Evolutionary conservation across 176 grass and related monocot species (phyloP).

Genomic region (Aegilops umbellulata): DNA sequence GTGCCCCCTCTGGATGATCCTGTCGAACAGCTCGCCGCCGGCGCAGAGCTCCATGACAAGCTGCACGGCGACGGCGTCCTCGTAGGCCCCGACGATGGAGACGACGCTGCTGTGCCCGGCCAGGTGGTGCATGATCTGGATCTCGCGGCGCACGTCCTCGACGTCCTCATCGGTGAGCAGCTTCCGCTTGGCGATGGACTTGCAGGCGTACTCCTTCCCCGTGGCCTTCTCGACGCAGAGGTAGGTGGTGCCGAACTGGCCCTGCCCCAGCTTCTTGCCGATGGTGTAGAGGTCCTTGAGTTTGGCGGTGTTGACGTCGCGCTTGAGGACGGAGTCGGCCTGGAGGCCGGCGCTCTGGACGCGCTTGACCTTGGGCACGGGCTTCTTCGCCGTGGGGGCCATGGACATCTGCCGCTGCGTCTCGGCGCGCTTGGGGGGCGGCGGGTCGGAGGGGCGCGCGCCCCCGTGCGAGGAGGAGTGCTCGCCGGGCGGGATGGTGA

Average conservation of each 20-base stretch:
- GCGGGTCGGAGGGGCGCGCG: constrained; percentile 21
- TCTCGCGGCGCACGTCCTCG: constrained; percentile 97
- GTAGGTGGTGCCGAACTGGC: constrained; percentile 81
- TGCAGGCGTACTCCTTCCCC: constrained; percentile 71
- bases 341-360: constrained; percentile 65
- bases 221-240: constrained; percentile 78
- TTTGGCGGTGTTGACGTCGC: constrained; percentile 48
- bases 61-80: constrained; percentile 80
- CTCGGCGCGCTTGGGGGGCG: background rate
- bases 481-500: constrained; percentile 43
- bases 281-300: constrained; percentile 74
- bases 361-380: constrained; percentile 55
- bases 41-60: constrained; percentile 82
- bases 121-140: constrained; percentile 99
- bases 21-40: constrained; percentile 82
- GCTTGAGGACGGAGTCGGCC: constrained; percentile 64
- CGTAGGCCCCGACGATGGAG: constrained; percentile 67
- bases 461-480: constrained; percentile 21
- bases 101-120: constrained; percentile 70
- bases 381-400: constrained; percentile 37
- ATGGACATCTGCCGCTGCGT: background rate
- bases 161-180: constrained; percentile 91
- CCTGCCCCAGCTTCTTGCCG: constrained; percentile 72
- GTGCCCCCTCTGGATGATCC: constrained; percentile 68
- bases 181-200: constrained; percentile 96